phyloP scores from a whole-genome alignment of 495 filamentous ascomycete species.

The Saxophila tyrrhenica region DNA sequence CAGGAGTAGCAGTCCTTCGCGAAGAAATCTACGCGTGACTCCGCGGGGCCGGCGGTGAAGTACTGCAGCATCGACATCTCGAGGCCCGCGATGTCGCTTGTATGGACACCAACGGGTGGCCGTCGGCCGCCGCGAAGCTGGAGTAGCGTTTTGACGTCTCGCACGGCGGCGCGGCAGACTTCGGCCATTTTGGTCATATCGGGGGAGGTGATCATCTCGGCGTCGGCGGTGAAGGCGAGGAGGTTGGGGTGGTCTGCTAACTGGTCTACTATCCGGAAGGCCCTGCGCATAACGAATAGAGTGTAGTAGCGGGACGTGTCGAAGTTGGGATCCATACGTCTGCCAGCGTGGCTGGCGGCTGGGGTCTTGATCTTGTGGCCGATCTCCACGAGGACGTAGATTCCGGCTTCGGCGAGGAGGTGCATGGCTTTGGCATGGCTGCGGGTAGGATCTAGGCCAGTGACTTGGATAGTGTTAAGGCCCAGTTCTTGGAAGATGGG shows the following conservation, averaged over 20 bases:
- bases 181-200: slow-evolving; percentile 1
- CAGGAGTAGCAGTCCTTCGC: slow-evolving; percentile 2
- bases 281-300: background rate
- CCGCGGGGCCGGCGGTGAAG: background rate
- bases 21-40: slow-evolving; percentile 2
- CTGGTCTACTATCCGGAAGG: slow-evolving; percentile 1
- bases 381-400: slow-evolving; percentile 4
- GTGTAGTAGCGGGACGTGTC: background rate
- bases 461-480: slow-evolving; percentile 6
- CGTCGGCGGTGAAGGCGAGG: slow-evolving; percentile 3
- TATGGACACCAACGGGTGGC: slow-evolving; percentile 1
- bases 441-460: background rate
- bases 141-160: slow-evolving; percentile 6
- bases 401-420: slow-evolving; percentile 1
- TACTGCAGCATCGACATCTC: background rate
- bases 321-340: background rate
- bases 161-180: slow-evolving; percentile 4
- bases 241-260: slow-evolving; percentile 1
- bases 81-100: background rate
- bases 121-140: background rate
- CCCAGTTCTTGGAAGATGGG: slow-evolving; percentile 3
- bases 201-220: background rate
- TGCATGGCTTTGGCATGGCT: slow-evolving; percentile 2
- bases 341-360: background rate
- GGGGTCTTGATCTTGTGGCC: background rate